Conservation (phyloP, 805 yeast species). For the Sugiyamaella valdiviana region DNA sequence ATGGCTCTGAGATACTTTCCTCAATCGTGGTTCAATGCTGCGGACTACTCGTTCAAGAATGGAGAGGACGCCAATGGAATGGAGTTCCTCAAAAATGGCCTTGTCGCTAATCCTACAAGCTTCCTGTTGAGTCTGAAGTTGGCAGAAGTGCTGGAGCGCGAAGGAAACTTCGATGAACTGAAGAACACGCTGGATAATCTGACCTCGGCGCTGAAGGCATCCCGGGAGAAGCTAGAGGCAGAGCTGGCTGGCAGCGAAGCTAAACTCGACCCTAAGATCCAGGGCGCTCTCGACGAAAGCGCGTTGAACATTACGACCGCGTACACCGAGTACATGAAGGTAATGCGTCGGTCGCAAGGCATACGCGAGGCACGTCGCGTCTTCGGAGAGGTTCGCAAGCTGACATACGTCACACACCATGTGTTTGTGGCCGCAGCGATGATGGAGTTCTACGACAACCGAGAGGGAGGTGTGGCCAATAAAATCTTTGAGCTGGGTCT, state of each 20-base stretch:
- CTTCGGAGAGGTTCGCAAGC: conserved; percentile 64
- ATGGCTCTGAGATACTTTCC: conserved; percentile 58
- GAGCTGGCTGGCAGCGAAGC: not conserved
- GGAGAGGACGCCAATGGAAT: conserved; percentile 36
- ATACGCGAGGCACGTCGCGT: conserved; percentile 65
- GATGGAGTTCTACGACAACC: conserved; percentile 64
- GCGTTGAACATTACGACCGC: conserved; percentile 48
- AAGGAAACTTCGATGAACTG: conserved; percentile 45
- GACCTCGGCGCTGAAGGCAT: conserved; percentile 40
- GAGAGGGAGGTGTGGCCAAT: conserved; percentile 54
- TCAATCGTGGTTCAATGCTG: conserved; percentile 63
- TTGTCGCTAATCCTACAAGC: conserved; percentile 63
- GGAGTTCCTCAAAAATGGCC: conserved; percentile 48
- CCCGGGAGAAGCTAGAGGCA: conserved; percentile 28
- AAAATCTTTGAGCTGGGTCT: conserved; percentile 76
- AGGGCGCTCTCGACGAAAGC: not conserved
- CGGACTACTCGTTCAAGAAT: conserved; percentile 34
- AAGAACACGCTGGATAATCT: conserved; percentile 45
- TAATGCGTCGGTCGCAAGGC: conserved; percentile 60
- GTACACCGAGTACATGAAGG: conserved; percentile 64
- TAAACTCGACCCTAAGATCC: not conserved
- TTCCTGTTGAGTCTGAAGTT: conserved; percentile 58
- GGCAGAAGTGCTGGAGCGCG: conserved; percentile 64
- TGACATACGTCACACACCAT: conserved; percentile 59
- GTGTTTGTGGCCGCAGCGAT: conserved; percentile 76